Percentiles rank a stretch among this genome's conserved stretches.
phyloP scores from a whole-genome alignment of 345 rosid genomes.

The Populus deltoides region DNA sequence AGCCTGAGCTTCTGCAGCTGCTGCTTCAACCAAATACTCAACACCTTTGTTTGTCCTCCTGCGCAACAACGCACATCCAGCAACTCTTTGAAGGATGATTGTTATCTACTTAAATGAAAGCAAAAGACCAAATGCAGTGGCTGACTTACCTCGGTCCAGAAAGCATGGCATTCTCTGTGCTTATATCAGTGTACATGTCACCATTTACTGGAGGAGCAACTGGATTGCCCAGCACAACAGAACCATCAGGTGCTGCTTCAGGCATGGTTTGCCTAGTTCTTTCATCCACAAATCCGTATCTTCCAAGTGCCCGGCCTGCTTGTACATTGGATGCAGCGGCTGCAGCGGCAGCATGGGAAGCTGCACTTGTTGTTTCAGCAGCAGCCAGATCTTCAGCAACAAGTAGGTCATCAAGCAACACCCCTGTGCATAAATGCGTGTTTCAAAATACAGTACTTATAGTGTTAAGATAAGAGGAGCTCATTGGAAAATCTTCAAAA shows the following conservation, averaged over 20 bases:
- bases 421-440: slow-evolving; percentile 51
- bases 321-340: slow-evolving; percentile 72
- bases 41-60: slow-evolving; percentile 93
- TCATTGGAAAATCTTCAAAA: neutral
- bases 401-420: slow-evolving; percentile 93
- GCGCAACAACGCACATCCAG: slow-evolving; percentile 22
- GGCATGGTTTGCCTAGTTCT: slow-evolving; percentile 64
- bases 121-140: neutral
- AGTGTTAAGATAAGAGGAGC: neutral
- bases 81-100: slow-evolving; percentile 13
- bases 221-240: slow-evolving; percentile 87
- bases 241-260: slow-evolving; percentile 67
- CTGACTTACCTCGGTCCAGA: slow-evolving; percentile 66
- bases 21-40: slow-evolving; percentile 92
- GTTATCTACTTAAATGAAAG: neutral
- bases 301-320: slow-evolving; percentile 61
- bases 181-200: slow-evolving; percentile 87
- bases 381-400: slow-evolving; percentile 96
- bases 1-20: slow-evolving; percentile 99
- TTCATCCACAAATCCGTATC: slow-evolving; percentile 79
- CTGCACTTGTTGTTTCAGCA: slow-evolving; percentile 86
- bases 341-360: slow-evolving; percentile 91
- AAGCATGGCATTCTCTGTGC: slow-evolving; percentile 87
- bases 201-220: slow-evolving; percentile 96
- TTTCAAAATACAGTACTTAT: neutral